A percentile compares a stretch with the other conserved stretches of the same genome.
These are phyloP conservation scores for Aspergillus sp. DNA, from an alignment of 2,329 filamentous ascomycete species.

Conservation along the genomic window DNA sequence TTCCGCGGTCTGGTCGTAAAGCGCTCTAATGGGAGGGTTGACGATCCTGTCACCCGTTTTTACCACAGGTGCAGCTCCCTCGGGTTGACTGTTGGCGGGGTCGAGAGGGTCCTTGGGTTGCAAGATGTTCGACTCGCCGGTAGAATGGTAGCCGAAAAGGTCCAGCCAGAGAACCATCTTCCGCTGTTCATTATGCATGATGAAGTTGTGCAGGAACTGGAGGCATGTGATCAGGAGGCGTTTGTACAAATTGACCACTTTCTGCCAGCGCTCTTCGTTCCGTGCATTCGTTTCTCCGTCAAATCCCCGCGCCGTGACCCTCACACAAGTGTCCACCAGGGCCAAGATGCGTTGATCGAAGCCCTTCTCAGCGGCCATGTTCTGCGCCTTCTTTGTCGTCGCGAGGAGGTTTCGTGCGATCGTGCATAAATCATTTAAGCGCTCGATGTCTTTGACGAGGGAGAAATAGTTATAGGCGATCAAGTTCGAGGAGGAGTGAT, in stretches of 20 bases:
- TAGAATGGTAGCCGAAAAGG: constrained; percentile 59
- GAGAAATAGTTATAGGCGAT: constrained; percentile 60
- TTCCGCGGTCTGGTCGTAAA: constrained; percentile 45
- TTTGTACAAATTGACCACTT: constrained; percentile 65
- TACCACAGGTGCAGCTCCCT: constrained; percentile 44
- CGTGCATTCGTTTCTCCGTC: constrained; percentile 62
- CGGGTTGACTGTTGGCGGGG: constrained; percentile 30
- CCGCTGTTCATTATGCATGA: constrained; percentile 63
- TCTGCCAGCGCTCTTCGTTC: constrained; percentile 65
- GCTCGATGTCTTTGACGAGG: constrained; percentile 61
- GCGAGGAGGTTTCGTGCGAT: constrained; percentile 63
- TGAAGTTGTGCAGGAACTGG: constrained; percentile 66
- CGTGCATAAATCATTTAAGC: constrained; percentile 61
- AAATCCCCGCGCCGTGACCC: constrained; percentile 63
- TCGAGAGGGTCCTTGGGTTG: constrained; percentile 44
- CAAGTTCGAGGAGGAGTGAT: constrained; percentile 58
- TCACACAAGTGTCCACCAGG: constrained; percentile 62
- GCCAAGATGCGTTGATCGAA: constrained; percentile 63
- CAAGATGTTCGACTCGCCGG: constrained; percentile 46
- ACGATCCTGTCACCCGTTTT: constrained; percentile 43
- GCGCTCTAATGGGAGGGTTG: constrained; percentile 40
- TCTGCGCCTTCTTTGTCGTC: constrained; percentile 60
- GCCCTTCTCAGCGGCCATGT: constrained; percentile 59
- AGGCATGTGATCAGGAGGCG: constrained; percentile 64
- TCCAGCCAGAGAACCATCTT: constrained; percentile 66